Base-by-base conservation (phyloP, 306 rosid genomes). In the Begonia peltatifolia region DNA sequence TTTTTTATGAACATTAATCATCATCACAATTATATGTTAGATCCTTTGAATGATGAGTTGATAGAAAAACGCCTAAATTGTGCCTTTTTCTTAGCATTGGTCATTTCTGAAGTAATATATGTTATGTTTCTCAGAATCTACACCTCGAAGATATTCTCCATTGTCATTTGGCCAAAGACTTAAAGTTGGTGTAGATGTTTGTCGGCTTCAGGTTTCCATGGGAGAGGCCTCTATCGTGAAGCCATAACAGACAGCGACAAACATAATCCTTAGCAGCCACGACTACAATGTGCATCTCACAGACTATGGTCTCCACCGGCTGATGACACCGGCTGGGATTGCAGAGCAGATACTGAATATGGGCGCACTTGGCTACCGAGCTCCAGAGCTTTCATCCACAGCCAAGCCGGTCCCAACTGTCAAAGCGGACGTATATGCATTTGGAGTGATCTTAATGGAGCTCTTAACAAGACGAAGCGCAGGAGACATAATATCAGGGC, bases 401-500 rank as follows among this genome's bases (percentile, higher is more conserved):
- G 71, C 81, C 22, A 90, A 80, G 70, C 90, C 87, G 11, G 69
- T 74, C 47, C 92, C 87, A 53, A 72, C 97, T 2, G 80, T 85
- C 69, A 90, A 90, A 79, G 95, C 95, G 0, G 97, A 85, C 63
- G 84, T 90, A 6, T 90, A 90, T 68, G 93, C 95, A 15, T 83
- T 85, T 55, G 97, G 97, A 9, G 97, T 85, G 73, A 82, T 90
- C 70, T 54, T 90, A 52, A 85, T 90, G 97, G 97, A 90, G 65
- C 53, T 90, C 47, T 71, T 90, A 52, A 90, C 97, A 14, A 76
- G 95, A 72, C 78, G 88, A 73, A 85, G 95, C 65, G 97, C 97
- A 8, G 97, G 97, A 6, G 97, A 90, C 65, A 90, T 90, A 54
- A 90, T 90, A 71, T 90, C 97, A 2, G 97, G 95, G 3, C 95